Conservation (phyloP, 1,139 yeast genomes). For the Pichia sp. region DNA sequence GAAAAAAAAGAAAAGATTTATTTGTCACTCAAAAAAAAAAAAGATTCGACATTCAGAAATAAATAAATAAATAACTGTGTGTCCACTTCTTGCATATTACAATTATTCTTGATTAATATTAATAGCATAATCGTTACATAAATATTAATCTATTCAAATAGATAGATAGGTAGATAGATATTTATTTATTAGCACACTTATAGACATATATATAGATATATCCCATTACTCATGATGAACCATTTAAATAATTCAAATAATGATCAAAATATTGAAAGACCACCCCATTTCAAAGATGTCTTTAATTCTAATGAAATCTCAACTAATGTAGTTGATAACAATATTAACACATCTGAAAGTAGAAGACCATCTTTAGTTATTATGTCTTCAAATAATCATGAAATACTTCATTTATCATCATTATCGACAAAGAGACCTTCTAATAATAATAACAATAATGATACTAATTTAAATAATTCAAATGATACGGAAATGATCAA, state of each 20-base stretch:
- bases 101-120: too few species aligned
- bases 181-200: background rate
- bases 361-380: conserved; percentile 27
- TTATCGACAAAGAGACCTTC: background rate
- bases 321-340: conserved; percentile 7
- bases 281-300: conserved; percentile 27
- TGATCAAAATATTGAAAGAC: conserved; percentile 25
- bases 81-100: too few species aligned
- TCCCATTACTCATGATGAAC: conserved; percentile 8
- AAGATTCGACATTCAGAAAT: too few species aligned
- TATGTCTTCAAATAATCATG: background rate
- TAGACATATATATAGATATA: background rate
- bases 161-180: too few species aligned
- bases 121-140: too few species aligned
- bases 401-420: background rate
- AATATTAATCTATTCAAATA: too few species aligned
- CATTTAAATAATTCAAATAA: conserved; percentile 30
- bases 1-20: too few species aligned
- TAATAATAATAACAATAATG: background rate
- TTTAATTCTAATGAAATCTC: conserved; percentile 14
- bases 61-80: too few species aligned
- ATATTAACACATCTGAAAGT: conserved; percentile 22
- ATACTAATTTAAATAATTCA: background rate
- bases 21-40: too few species aligned
- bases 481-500: background rate